phyloP scores from a whole-genome alignment of 208 protist genomes.

The Kentomonas sorsogonicus region DNA sequence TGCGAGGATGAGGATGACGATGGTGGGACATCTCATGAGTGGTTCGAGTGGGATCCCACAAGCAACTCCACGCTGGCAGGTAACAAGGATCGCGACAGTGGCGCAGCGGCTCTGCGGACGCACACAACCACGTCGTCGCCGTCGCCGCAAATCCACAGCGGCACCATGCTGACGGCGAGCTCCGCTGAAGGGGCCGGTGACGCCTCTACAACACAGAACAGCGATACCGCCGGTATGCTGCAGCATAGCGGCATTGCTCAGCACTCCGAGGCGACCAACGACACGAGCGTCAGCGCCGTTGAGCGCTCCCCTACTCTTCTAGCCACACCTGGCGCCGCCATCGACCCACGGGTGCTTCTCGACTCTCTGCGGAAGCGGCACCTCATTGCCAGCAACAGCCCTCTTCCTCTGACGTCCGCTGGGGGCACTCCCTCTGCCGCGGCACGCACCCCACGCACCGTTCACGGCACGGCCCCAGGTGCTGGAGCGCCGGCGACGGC shows the following conservation, averaged over 20 bases:
- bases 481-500: too few species aligned
- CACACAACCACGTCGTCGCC: background rate
- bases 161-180: slow-evolving; percentile 3
- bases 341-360: background rate
- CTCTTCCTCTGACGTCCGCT: too few species aligned
- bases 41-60: slow-evolving; percentile 72
- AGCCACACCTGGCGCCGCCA: background rate
- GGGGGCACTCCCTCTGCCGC: too few species aligned
- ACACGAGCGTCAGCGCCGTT: background rate
- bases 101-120: background rate
- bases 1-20: background rate
- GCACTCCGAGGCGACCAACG: too few species aligned
- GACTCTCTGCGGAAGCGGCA: slow-evolving; percentile 2
- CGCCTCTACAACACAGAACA: too few species aligned
- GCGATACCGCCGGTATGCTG: too few species aligned
- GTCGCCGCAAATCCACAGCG: slow-evolving; percentile 4
- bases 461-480: too few species aligned
- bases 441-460: too few species aligned
- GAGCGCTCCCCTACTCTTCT: slow-evolving; percentile 5
- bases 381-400: too few species aligned
- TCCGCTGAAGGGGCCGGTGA: too few species aligned
- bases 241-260: too few species aligned
- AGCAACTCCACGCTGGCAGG: slow-evolving; percentile 26
- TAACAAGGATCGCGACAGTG: background rate
- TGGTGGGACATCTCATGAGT: background rate